These are phyloP conservation scores for Rhinocladiella mackenziei DNA, from an alignment of 2,329 filamentous ascomycete genomes.

Conservation along the genomic window DNA sequence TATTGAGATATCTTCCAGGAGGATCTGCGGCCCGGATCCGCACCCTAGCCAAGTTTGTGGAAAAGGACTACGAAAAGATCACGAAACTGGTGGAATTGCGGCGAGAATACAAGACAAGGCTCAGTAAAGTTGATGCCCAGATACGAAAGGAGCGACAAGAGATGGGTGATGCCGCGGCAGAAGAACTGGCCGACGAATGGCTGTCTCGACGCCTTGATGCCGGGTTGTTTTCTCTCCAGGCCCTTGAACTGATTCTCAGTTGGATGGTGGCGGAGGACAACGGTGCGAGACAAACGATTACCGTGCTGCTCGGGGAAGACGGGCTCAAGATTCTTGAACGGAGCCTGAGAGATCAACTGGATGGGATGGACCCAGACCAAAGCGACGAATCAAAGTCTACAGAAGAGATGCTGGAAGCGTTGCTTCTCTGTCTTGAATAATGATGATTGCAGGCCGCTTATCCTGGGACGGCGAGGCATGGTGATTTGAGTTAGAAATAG, in stretches of 20 bases:
- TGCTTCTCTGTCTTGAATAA: conserved; percentile 47
- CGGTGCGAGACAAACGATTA: conserved; percentile 65
- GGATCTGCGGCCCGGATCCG: conserved; percentile 76
- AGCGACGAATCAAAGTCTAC: conserved; percentile 51
- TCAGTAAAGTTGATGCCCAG: conserved; percentile 60
- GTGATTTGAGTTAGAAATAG: not conserved
- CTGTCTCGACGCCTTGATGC: conserved; percentile 73
- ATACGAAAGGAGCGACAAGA: conserved; percentile 60
- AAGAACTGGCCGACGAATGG: conserved; percentile 65
- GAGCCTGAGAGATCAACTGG: conserved; percentile 66
- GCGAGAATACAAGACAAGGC: conserved; percentile 61
- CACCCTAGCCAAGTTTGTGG: conserved; percentile 86
- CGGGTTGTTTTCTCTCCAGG: conserved; percentile 77
- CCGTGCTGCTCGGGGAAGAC: conserved; percentile 60
- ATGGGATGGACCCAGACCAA: conserved; percentile 53
- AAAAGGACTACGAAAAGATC: conserved; percentile 87
- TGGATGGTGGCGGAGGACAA: conserved; percentile 90
- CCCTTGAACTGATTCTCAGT: conserved; percentile 76
- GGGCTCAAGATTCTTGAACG: conserved; percentile 58
- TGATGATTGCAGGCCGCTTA: conserved; percentile 5
- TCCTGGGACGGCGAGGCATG: not conserved
- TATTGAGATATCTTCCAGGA: conserved; percentile 74
- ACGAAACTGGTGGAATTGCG: conserved; percentile 67
- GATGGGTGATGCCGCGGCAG: conserved; percentile 56
- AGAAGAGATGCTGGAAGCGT: conserved; percentile 63